Conservation (phyloP, 1,139 yeast species). For the Yamadazyma triangularis region DNA sequence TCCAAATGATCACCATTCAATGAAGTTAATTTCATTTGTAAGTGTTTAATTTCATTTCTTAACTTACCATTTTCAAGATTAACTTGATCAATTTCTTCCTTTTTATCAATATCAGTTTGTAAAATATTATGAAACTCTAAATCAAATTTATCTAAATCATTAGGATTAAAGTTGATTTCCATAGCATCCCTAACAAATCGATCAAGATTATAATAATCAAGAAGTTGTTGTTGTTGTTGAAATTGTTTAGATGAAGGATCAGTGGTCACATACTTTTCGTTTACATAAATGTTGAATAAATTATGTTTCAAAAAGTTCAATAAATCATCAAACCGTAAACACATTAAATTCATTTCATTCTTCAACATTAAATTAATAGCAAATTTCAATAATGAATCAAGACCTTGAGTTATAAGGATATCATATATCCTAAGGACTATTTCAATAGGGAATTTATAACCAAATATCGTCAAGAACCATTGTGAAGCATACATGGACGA, state of each 20-base stretch:
- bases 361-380: slow-evolving; percentile 72
- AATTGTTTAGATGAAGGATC: slow-evolving; percentile 6
- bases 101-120: slow-evolving; percentile 61
- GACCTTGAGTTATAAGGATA: slow-evolving; percentile 81
- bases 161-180: slow-evolving; percentile 56
- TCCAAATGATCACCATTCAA: slow-evolving; percentile 72
- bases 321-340: slow-evolving; percentile 68
- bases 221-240: background rate
- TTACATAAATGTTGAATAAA: slow-evolving; percentile 66
- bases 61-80: slow-evolving; percentile 66
- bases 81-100: slow-evolving; percentile 64
- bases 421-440: slow-evolving; percentile 82
- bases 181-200: slow-evolving; percentile 78
- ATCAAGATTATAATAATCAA: slow-evolving; percentile 57
- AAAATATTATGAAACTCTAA: slow-evolving; percentile 74
- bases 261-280: slow-evolving; percentile 28
- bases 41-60: slow-evolving; percentile 65
- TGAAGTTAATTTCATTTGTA: slow-evolving; percentile 66
- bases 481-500: slow-evolving; percentile 95
- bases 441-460: slow-evolving; percentile 85
- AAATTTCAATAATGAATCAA: slow-evolving; percentile 76
- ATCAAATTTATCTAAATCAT: slow-evolving; percentile 62
- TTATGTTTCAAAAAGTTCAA: slow-evolving; percentile 73
- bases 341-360: slow-evolving; percentile 56
- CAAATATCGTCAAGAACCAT: slow-evolving; percentile 93